phyloP scores from a whole-genome alignment of 371 early-diverging fungal genomes.

The Dichotomocladium elegans region DNA sequence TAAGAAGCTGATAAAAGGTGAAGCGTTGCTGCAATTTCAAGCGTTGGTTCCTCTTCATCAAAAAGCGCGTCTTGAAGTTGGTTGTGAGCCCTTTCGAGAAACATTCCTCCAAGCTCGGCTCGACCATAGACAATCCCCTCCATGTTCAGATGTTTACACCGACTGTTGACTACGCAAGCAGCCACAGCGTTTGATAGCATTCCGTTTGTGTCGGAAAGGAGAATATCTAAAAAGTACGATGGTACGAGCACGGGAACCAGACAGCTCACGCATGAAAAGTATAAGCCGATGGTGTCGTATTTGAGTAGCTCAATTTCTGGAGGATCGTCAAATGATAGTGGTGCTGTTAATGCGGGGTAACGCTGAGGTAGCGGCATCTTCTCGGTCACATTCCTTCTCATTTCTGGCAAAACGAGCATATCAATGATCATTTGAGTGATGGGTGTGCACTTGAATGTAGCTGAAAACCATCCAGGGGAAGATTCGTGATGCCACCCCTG shows the following conservation, averaged over 20 bases:
- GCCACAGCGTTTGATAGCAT: background rate
- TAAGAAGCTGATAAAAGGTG: background rate
- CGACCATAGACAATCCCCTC: background rate
- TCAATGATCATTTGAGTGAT: too few species aligned
- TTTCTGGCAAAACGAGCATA: too few species aligned
- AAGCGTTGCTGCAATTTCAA: background rate
- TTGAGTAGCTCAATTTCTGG: too few species aligned
- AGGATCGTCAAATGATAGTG: too few species aligned
- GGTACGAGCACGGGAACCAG: background rate
- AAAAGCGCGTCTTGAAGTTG: background rate
- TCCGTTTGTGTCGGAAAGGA: background rate
- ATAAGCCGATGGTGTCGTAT: background rate
- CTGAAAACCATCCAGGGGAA: too few species aligned
- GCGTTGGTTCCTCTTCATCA: background rate
- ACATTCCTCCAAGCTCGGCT: background rate
- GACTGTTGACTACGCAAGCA: background rate
- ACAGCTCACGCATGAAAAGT: background rate
- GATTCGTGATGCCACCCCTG: too few species aligned
- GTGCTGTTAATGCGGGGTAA: too few species aligned
- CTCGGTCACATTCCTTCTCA: too few species aligned
- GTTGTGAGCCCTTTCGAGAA: background rate
- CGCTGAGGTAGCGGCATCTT: too few species aligned
- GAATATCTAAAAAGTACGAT: background rate
- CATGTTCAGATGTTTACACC: background rate
- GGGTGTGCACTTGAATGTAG: too few species aligned